Evolutionary conservation across 352 stramenopile genomes (phyloP).

Genomic region (Blastocystis sp.): DNA sequence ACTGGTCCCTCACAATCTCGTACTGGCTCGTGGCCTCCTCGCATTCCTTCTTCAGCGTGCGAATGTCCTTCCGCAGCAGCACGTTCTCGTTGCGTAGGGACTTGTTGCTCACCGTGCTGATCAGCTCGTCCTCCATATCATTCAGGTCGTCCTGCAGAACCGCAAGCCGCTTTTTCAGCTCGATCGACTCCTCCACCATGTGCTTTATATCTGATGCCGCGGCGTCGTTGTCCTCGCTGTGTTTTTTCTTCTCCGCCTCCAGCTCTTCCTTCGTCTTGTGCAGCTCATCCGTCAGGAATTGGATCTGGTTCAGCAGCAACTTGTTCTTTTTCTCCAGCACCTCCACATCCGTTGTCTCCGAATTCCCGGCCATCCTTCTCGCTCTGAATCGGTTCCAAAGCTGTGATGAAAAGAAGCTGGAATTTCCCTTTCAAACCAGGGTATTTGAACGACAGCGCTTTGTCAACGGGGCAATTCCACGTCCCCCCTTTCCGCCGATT

Average conservation of each 20-base stretch:
- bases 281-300: constrained; percentile 58
- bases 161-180: constrained; percentile 57
- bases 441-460: background rate
- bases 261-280: constrained; percentile 44
- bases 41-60: constrained; percentile 36
- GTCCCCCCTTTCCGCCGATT: background rate
- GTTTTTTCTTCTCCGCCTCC: constrained; percentile 59
- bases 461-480: too few species aligned
- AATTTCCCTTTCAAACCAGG: background rate
- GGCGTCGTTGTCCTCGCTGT: constrained; percentile 35
- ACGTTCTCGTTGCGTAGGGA: constrained; percentile 52
- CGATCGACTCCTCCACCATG: constrained; percentile 57
- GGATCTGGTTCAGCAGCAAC: constrained; percentile 49
- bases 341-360: background rate
- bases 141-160: constrained; percentile 35
- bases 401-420: background rate
- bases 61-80: constrained; percentile 44
- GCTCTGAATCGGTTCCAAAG: background rate
- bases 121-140: constrained; percentile 55
- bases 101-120: constrained; percentile 55
- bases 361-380: background rate
- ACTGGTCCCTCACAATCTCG: constrained; percentile 63
- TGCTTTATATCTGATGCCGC: constrained; percentile 56
- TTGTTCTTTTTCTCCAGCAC: constrained; percentile 55
- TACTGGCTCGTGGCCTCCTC: constrained; percentile 51